A percentile compares a stretch with the other conserved stretches of the same genome.
phyloP scores from a whole-genome alignment of 768 basidiomycete species.

The Postia placenta region DNA sequence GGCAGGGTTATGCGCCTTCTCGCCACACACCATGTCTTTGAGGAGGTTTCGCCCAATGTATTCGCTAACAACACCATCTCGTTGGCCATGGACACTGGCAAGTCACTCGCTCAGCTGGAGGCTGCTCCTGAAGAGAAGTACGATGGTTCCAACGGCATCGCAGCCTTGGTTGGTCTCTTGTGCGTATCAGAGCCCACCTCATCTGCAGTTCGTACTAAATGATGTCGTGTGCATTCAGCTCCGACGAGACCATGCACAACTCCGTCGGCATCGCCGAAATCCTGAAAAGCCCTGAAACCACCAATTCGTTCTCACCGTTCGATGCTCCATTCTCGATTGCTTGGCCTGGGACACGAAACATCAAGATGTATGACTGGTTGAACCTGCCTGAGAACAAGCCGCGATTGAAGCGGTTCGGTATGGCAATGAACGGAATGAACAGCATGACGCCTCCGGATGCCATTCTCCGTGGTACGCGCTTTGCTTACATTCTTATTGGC shows the following conservation, averaged over 20 bases:
- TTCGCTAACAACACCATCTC: slow-evolving; percentile 25
- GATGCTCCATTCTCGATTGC: slow-evolving; percentile 12
- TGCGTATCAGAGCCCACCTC: slow-evolving; percentile 7
- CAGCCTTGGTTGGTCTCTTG: slow-evolving; percentile 11
- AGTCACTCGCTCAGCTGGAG: slow-evolving; percentile 14
- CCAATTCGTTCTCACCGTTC: slow-evolving; percentile 11
- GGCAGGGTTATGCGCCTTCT: slow-evolving; percentile 20
- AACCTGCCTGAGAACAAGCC: slow-evolving; percentile 8
- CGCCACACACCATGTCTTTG: slow-evolving; percentile 24
- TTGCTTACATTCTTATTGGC: not conserved
- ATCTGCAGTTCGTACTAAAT: slow-evolving; percentile 1
- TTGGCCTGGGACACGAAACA: slow-evolving; percentile 5
- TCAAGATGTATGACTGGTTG: slow-evolving; percentile 8
- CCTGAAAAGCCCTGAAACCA: slow-evolving; percentile 17
- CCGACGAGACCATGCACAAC: slow-evolving; percentile 12
- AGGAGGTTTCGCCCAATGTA: slow-evolving; percentile 19
- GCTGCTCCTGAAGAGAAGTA: slow-evolving; percentile 13
- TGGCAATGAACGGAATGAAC: slow-evolving; percentile 16
- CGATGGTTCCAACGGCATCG: slow-evolving; percentile 14
- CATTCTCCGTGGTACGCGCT: slow-evolving; percentile 14
- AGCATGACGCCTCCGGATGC: slow-evolving; percentile 12
- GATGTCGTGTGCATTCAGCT: slow-evolving; percentile 5
- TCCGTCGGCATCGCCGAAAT: slow-evolving; percentile 10
- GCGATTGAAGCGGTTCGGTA: slow-evolving; percentile 13
- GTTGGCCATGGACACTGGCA: slow-evolving; percentile 20